phyloP scores from a whole-genome alignment of 2,329 filamentous ascomycete genomes.

The Lizonia empirigonia region DNA sequence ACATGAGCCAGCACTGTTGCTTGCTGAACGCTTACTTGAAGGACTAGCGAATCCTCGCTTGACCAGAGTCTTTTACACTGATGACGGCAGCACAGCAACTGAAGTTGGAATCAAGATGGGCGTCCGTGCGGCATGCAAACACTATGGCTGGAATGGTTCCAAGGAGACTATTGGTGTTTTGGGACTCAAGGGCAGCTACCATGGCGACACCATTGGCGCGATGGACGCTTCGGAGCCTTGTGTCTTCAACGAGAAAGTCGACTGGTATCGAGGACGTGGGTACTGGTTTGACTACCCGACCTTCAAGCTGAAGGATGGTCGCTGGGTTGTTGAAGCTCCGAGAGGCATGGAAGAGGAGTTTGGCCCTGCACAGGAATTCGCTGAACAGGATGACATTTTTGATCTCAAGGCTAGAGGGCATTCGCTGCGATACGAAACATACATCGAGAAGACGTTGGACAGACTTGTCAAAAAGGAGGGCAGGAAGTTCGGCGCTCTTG shows the following conservation, averaged over 20 bases:
- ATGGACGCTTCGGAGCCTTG: conserved; percentile 85
- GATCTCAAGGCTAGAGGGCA: conserved; percentile 49
- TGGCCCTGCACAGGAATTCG: conserved; percentile 49
- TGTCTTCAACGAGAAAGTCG: conserved; percentile 79
- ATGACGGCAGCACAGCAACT: conserved; percentile 82
- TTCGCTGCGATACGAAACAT: conserved; percentile 59
- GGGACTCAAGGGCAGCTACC: conserved; percentile 80
- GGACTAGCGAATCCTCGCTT: conserved; percentile 68
- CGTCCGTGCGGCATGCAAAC: conserved; percentile 67
- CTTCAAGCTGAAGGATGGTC: conserved; percentile 68
- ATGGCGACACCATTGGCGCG: conserved; percentile 85
- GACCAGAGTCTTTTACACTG: conserved; percentile 77
- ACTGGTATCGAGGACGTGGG: conserved; percentile 82
- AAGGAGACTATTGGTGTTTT: conserved; percentile 68
- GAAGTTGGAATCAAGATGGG: conserved; percentile 89
- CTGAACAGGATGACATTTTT: conserved; percentile 43
- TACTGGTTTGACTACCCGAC: conserved; percentile 82
- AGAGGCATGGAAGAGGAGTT: conserved; percentile 55
- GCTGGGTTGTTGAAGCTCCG: conserved; percentile 69
- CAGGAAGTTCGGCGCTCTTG: conserved; percentile 73
- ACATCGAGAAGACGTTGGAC: conserved; percentile 63
- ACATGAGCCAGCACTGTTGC: conserved; percentile 75
- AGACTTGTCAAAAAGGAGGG: conserved; percentile 61
- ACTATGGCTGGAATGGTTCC: conserved; percentile 68
- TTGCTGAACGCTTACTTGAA: conserved; percentile 69